Conservation (phyloP, 2,329 filamentous ascomycete genomes). For the Aureobasidium uvarum region DNA sequence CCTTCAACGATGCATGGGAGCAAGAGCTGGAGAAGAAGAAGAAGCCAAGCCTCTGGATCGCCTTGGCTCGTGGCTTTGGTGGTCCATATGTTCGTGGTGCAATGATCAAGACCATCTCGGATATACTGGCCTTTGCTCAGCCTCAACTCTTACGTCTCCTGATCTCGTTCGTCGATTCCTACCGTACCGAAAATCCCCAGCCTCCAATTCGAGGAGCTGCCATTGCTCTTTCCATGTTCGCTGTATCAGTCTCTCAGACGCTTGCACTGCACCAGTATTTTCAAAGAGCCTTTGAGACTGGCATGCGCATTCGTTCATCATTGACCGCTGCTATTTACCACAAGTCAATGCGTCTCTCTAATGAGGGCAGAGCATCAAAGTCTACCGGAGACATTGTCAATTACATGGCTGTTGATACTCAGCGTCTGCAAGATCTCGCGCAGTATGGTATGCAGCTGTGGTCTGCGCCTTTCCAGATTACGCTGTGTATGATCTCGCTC, state of each 20-base stretch:
- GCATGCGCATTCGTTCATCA: slow-evolving; percentile 93
- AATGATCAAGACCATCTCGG: slow-evolving; percentile 85
- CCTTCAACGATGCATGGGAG: slow-evolving; percentile 74
- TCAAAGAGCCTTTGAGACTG: slow-evolving; percentile 88
- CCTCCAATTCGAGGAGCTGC: slow-evolving; percentile 80
- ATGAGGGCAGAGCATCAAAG: slow-evolving; percentile 84
- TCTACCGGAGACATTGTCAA: slow-evolving; percentile 98
- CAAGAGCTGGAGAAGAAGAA: slow-evolving; percentile 70
- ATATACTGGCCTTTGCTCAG: slow-evolving; percentile 81
- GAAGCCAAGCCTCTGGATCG: slow-evolving; percentile 79
- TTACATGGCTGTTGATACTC: slow-evolving; percentile 98
- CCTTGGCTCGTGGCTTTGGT: slow-evolving; percentile 79
- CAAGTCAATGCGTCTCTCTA: slow-evolving; percentile 86
- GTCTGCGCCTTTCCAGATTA: slow-evolving; percentile 96
- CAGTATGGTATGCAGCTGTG: slow-evolving; percentile 95
- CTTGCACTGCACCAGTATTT: slow-evolving; percentile 96
- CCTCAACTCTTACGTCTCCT: slow-evolving; percentile 84
- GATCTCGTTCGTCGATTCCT: slow-evolving; percentile 81
- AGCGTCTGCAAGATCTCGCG: slow-evolving; percentile 88
- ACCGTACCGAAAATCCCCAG: slow-evolving; percentile 62
- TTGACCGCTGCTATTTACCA: slow-evolving; percentile 88
- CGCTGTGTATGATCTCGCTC: slow-evolving; percentile 90
- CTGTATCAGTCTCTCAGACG: slow-evolving; percentile 81
- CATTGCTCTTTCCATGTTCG: slow-evolving; percentile 90
- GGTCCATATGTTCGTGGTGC: slow-evolving; percentile 78